Conservation (phyloP, 2,329 filamentous ascomycete species). For the Alternaria burnsii region DNA sequence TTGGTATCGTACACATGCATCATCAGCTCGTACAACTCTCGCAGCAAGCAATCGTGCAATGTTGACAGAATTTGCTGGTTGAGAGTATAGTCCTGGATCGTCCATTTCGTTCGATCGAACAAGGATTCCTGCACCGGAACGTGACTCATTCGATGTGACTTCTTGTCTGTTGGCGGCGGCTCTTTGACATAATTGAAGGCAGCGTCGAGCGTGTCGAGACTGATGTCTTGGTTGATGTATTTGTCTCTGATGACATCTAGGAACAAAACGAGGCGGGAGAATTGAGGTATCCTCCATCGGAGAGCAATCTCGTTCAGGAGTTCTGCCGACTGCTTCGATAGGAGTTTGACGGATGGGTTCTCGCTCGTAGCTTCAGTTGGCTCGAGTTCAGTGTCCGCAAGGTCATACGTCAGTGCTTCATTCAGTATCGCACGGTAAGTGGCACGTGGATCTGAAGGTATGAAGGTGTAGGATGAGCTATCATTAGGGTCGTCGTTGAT, state of each 20-base stretch:
- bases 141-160: conserved; percentile 61
- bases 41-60: conserved; percentile 81
- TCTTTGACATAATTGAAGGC: conserved; percentile 85
- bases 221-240: conserved; percentile 83
- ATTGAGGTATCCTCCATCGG: conserved; percentile 88
- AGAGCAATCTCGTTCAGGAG: conserved; percentile 84
- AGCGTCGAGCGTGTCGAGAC: conserved; percentile 80
- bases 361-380: conserved; percentile 60
- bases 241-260: conserved; percentile 86
- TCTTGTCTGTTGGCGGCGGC: conserved; percentile 71
- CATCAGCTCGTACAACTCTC: conserved; percentile 87
- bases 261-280: conserved; percentile 79
- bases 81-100: conserved; percentile 58
- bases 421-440: conserved; percentile 85
- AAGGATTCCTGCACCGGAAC: conserved; percentile 47
- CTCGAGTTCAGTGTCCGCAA: conserved; percentile 63
- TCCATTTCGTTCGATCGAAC: conserved; percentile 61
- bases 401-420: conserved; percentile 73
- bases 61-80: conserved; percentile 79
- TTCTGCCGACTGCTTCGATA: conserved; percentile 81
- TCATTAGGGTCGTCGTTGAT: conserved; percentile 62
- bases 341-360: conserved; percentile 59
- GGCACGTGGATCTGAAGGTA: conserved; percentile 81
- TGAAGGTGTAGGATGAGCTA: conserved; percentile 82
- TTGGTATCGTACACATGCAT: conserved; percentile 91